Evolutionary conservation across 2,329 filamentous ascomycete species (phyloP), one percentile per base, ranked within the genome.

Genomic region (Xylaria sp.): DNA sequence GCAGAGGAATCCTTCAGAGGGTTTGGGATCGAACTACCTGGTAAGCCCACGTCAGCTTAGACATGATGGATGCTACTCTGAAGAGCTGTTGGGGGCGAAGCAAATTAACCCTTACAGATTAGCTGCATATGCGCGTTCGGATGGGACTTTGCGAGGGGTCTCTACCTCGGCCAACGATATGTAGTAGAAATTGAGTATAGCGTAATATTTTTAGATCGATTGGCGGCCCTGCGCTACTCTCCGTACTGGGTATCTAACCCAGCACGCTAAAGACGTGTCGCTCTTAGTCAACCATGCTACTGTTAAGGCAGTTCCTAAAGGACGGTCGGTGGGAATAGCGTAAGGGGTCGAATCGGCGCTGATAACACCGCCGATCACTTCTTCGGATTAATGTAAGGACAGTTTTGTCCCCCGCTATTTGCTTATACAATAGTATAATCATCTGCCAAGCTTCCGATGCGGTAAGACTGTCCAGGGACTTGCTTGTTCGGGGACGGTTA

Each of bases 11-110:
- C 46, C 46, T 48, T 48, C n/a, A 48, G 46, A 48, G 46, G n/a
- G 46, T 48, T 48, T 48, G 46, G 46, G 46, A 48, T 48, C n/a
- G 20, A 20, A 48, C 46, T 46, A 48, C 46, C 46, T 48, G 46
- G 46, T 48, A 20, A 48, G 46, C 46, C 46, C 46, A 48, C 46
- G 46, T 48, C 46, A 48, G 46, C 46, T 48, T 48, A 48, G 46
- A 48, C 46, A 48, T 48, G n/a, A 9, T 48, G n/a, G 46, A 48
- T 48, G 46, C n/a, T 10, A 48, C 41, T 46, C 41, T 46, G 46
- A 23, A 37, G 8, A 37, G 28, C 10, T 9, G 46, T 18, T 48
- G 46, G 46, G 46, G 46, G 46, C 46, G n/a, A 48, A 37, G 46
- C n/a, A 20, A 48, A 48, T 23, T 9, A 48, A 48, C 46, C 46